Evolutionary conservation across 495 filamentous ascomycete species (phyloP), one percentile per base, ranked within the genome.

Genomic region (Glarea lozoyensis): DNA sequence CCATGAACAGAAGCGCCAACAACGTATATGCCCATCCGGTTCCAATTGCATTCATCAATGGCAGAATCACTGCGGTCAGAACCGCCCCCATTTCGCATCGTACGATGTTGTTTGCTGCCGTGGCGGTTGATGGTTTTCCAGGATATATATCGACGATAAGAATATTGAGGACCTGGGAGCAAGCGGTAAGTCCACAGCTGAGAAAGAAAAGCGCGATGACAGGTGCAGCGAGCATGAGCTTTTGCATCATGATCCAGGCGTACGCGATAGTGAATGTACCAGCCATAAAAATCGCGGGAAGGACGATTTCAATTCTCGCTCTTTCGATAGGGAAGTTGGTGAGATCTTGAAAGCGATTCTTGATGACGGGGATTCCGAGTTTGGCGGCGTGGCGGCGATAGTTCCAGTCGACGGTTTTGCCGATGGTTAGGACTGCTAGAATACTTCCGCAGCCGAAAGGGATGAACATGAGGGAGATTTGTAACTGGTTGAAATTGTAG

Each of bases 71-170:
- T 0, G 77, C 83, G 6, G 79, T 81, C 0, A 73, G 73, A 0
- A 67, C 82, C 1, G 82, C 83, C 0, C 84, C 82, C 4, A 86
- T 58, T 31, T 82, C 48, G 51, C 82, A 87, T 9, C 84, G 62
- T 1, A 73, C 72, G 5, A 88, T 57, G 52, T 87, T 87, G 46
- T 82, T 84, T 3, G 79, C 78, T 1, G 83, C 82, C 2, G 81
- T 79, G 0, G 81, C 82, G 0, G 81, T 73, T 0, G 77, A 70
- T 0, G 82, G 79, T 15, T 67, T 72, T 1, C 62, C 65, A 0
- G 76, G 76, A 46, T 79, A 78, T 3, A 86, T 62, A 50, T 88
- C 84, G 0, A 86, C 70, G 20, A 87, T 58, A 50, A 88, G 60
- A 0, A 77, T 75, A 42, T 68, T 69, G 10, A 66, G 42, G 2